Conservation (phyloP, 2,329 filamentous ascomycete genomes). For the Fusarium cicatricum region DNA sequence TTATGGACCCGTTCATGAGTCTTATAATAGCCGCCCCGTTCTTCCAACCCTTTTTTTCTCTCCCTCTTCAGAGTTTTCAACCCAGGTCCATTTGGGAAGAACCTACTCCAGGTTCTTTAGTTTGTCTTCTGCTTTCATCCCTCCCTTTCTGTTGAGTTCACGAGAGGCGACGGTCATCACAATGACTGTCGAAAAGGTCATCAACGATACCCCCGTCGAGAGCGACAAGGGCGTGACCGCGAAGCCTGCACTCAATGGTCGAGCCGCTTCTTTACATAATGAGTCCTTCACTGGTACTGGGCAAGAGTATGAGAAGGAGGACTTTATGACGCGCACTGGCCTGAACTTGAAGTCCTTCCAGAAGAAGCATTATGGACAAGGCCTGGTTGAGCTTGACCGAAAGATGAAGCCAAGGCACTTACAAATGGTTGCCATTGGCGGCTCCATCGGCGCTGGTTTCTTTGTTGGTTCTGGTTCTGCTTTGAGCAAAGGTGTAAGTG, state of each 20-base stretch:
- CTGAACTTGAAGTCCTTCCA: conserved; percentile 35
- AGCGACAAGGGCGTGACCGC: conserved; percentile 16
- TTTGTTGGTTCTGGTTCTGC: conserved; percentile 67
- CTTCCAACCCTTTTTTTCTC: conserved; percentile 11
- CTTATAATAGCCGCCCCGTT: conserved; percentile 26
- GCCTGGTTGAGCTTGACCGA: conserved; percentile 49
- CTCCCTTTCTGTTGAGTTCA: background rate
- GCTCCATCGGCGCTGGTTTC: conserved; percentile 69
- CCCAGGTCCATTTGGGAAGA: background rate
- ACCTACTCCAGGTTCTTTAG: too few relatives aligned
- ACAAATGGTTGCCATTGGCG: conserved; percentile 70
- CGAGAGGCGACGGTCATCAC: background rate
- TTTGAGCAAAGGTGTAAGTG: conserved; percentile 53
- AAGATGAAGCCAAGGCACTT: conserved; percentile 65
- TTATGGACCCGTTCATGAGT: conserved; percentile 14
- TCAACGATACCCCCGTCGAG: conserved; percentile 4
- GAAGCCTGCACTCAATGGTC: conserved; percentile 7
- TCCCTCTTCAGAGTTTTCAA: background rate
- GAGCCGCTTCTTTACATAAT: conserved; percentile 1
- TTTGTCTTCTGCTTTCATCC: background rate
- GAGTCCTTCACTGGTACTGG: conserved; percentile 17
- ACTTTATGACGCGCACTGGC: conserved; percentile 41
- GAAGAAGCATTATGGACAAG: conserved; percentile 36
- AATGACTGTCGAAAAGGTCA: conserved; percentile 25
- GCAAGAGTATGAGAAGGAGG: conserved; percentile 31